Evolutionary conservation across 805 yeast species (phyloP), one percentile per base, ranked within the genome.

Genomic region (Wickerhamiella bombiphila): DNA sequence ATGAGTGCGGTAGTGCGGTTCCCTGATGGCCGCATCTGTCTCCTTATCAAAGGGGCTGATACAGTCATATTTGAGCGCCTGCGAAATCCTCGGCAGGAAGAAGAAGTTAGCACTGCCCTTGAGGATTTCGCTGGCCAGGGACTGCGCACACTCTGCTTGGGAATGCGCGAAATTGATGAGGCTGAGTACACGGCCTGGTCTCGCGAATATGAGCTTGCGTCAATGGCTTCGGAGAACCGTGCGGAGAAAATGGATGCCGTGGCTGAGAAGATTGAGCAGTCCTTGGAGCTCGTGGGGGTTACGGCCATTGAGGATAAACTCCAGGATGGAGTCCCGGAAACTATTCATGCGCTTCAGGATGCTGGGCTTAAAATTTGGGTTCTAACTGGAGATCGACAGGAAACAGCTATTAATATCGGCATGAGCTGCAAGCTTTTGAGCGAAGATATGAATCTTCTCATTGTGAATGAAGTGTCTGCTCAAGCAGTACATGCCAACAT

Each of bases 41-140:
- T 91, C 31, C 85, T 80, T 53, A 85, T 94, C 55, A 91, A 91
- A 57, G 99, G 99, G 53, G 99, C 99, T 3, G 99, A 91, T 56
- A 82, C 94, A 16, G 98, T 91, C 1, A 85, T 91, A 42, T 60
- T 88, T 46, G 95, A 86, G 56, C 72, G 99, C 48, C 64, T 91
- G 26, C 33, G 34, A 1, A 32, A 46, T 29, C 41, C 42, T 3
- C 66, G 74, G 0, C 66, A 67, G 16, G 60, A 55, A 15, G 83
- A 80, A 47, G 86, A 82, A n/a, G 86, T 76, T 57, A 78, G 81
- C 1, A 78, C 77, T 6, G 96, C 86, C 50, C 61, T 88, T 46
- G 99, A 91, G 60, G 96, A 88, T 37, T 91, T 88, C 64, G 99
- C 99, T 1, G 80, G 85, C 6, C 94, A 83, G 46, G 99, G 99